Evolutionary conservation across 345 rosid genomes (phyloP), one percentile per base, ranked within the genome.

Genomic region (Populus tremula): DNA sequence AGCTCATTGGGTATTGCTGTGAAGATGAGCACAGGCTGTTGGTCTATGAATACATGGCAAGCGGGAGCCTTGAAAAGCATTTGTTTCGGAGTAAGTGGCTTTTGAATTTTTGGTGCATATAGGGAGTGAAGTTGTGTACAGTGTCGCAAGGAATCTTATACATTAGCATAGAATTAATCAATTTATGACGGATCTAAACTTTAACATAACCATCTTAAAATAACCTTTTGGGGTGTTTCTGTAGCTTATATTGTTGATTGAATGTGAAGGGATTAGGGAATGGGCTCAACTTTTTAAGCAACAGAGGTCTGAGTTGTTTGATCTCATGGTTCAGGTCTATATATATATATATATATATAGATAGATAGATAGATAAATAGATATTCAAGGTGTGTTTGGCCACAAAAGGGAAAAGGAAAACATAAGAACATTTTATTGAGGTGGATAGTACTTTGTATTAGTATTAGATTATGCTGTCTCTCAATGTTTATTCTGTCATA

Each of bases 1-100:
- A 91, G 86, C 99, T 96, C 68, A 92, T 94, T 87, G 99, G 99
- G 13, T 92, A 92, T 77, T 96, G 99, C 82, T 96, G 99, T 76
- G 99, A 96, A 86, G 98, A 90, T 84, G 97, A 91, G 66, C 98
- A 94, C 73, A 90, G 98, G 73, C 78, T 94, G 64, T 85, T 96
- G 79, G 94, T 94, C 62, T 96, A 96, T 79, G 99, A 96, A 81
- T 94, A 92, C 86, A 89, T 96, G 97, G 93, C 93, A 0, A 80
- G 90, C 83, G 99, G 98, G 59, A 94, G 98, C 86, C 86, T 96
- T 10, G 98, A 96, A 85, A 96, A 88, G 69, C 98, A 94, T 91
- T 97, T 96, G 80, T 91, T 96, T 69, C 92, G 98, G 53, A 92
- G 99, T 95, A 91, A 85, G 96, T 90, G 49, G 62, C 68, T 73